Percentiles rank a stretch among this genome's conserved stretches.
These are phyloP conservation scores for peach (Prunus persica) DNA, from an alignment of 306 rosid genomes.

Conservation along the genomic window Prunus_persica_NCBIv2 NC_034016.1:20678501-20679000, in stretches of 20 bases:
- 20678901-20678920: not conserved
- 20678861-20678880: not conserved
- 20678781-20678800: not conserved
- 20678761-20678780: not conserved
- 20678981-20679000: not conserved
- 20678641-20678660: not conserved
- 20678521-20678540: not conserved
- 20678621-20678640: not conserved
- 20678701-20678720: not conserved
- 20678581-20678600: not conserved
- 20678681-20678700: not conserved
- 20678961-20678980: not conserved
- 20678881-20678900: not conserved
- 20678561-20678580: not conserved
- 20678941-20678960: accelerated
- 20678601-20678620: not conserved
- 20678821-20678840: not conserved
- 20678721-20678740: not conserved
- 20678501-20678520: not conserved
- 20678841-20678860: not conserved
- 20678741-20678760: not conserved
- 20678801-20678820: not conserved
- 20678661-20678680: not conserved
- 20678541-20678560: not conserved
- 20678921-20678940: not conserved